Evolutionary conservation across 2,329 filamentous ascomycete species (phyloP).

Genomic region (Plenodomus tracheiphilus): DNA sequence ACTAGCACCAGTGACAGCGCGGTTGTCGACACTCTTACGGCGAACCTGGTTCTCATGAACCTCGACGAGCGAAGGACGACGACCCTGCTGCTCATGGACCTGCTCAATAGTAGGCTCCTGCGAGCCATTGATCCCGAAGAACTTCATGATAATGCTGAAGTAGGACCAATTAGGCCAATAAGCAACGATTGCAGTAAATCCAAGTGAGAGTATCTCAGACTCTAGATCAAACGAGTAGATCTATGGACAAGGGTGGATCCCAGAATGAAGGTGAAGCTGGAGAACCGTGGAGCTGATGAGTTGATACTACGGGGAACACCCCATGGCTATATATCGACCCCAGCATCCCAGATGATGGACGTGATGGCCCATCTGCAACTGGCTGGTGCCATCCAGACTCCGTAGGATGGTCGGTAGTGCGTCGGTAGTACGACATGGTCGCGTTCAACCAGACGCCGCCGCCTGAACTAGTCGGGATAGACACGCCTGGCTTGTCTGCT

Average conservation of each 20-base stretch:
- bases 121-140: conserved; percentile 29
- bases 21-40: conserved; percentile 42
- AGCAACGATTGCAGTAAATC: too few species aligned
- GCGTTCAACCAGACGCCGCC: too few species aligned
- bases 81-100: conserved; percentile 41
- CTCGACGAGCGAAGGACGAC: conserved; percentile 41
- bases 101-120: conserved; percentile 42
- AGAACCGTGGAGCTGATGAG: conserved; percentile 27
- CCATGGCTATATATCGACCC: conserved; percentile 25
- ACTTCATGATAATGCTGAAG: conserved; percentile 21
- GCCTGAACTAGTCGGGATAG: conserved; percentile 17
- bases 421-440: conserved; percentile 18
- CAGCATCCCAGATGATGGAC: conserved; percentile 6
- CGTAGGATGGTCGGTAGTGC: conserved; percentile 12
- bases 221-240: neutral
- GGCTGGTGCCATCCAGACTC: conserved; percentile 30
- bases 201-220: too few species aligned
- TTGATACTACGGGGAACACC: conserved; percentile 9
- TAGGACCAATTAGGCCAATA: neutral
- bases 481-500: conserved; percentile 3
- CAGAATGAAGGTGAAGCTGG: conserved; percentile 14
- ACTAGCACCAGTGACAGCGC: conserved; percentile 40
- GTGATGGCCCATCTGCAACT: conserved; percentile 15
- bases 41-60: conserved; percentile 36
- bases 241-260: conserved; percentile 3